A percentile compares a stretch with the other conserved stretches of the same genome.
phyloP scores from a whole-genome alignment of 2,329 filamentous ascomycete species.

The Aspergillus persii region DNA sequence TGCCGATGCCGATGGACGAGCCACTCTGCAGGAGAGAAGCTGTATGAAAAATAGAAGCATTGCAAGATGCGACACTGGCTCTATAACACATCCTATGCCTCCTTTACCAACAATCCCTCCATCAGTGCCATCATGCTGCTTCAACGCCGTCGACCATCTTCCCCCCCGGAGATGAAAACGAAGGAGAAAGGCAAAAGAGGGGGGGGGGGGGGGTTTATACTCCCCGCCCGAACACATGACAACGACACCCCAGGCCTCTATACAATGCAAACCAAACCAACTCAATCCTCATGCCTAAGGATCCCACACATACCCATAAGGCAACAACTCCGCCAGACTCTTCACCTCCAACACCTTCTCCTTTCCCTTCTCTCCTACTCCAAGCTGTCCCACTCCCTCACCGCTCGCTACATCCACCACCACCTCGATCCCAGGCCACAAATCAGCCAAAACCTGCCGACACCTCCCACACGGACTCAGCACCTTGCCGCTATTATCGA shows the following conservation, averaged over 20 bases:
- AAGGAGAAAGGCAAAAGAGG: not conserved
- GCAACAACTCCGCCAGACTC: slow-evolving; percentile 6
- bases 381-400: not conserved
- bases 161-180: not conserved
- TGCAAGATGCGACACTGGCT: too few species aligned
- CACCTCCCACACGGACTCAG: slow-evolving; percentile 29
- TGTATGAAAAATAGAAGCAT: too few species aligned
- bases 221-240: not conserved
- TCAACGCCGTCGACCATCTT: too few species aligned
- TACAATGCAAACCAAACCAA: not conserved
- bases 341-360: not conserved
- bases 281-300: not conserved
- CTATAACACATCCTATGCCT: too few species aligned
- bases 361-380: not conserved
- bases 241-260: not conserved
- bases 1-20: too few species aligned
- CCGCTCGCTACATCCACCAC: slow-evolving; percentile 15
- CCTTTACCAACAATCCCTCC: too few species aligned
- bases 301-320: slow-evolving; percentile 6
- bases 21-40: too few species aligned
- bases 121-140: too few species aligned
- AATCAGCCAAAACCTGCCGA: slow-evolving; percentile 26
- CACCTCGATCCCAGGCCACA: slow-evolving; percentile 25
- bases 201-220: not conserved
- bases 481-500: slow-evolving; percentile 21